phyloP scores from a whole-genome alignment of 257 asterid genomes.

The Echites panduratus region DNA sequence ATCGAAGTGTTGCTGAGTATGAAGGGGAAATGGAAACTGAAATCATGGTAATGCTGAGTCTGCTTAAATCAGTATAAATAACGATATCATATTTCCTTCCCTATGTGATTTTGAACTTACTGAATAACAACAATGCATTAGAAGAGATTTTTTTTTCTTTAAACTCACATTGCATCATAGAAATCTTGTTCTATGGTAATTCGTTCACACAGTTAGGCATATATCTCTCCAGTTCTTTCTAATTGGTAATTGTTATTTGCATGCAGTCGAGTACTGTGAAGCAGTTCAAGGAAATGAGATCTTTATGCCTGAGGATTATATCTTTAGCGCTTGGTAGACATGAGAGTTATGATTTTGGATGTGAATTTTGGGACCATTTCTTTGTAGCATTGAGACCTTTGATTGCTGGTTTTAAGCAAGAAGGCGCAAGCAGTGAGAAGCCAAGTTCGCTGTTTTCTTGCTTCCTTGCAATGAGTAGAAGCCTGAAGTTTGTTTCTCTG shows the following conservation, averaged over 20 bases:
- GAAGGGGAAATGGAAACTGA: conserved; percentile 32
- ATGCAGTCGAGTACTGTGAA: conserved; percentile 57
- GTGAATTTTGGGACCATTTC: conserved; percentile 72
- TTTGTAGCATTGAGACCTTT: conserved; percentile 59
- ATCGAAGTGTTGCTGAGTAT: conserved; percentile 20
- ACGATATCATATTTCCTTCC: background rate
- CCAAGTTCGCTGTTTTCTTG: conserved; percentile 86
- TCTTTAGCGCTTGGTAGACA: conserved; percentile 53
- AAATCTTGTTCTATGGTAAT: background rate
- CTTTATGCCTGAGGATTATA: conserved; percentile 74
- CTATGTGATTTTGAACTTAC: background rate
- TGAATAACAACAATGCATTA: background rate
- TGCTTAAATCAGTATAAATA: conserved; percentile 6
- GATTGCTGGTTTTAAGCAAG: conserved; percentile 65
- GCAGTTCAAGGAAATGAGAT: conserved; percentile 81
- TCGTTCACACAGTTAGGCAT: background rate
- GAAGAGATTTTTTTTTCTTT: background rate
- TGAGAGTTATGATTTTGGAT: conserved; percentile 57
- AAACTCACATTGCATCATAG: background rate
- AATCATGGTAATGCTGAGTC: conserved; percentile 39
- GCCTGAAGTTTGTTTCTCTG: conserved; percentile 57
- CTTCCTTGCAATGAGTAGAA: conserved; percentile 93
- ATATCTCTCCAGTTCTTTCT: conserved; percentile 3
- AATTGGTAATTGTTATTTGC: conserved; percentile 20
- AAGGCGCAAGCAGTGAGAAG: conserved; percentile 73